phyloP scores from a whole-genome alignment of 768 basidiomycete species.

The Kwoniella bestiolae region DNA sequence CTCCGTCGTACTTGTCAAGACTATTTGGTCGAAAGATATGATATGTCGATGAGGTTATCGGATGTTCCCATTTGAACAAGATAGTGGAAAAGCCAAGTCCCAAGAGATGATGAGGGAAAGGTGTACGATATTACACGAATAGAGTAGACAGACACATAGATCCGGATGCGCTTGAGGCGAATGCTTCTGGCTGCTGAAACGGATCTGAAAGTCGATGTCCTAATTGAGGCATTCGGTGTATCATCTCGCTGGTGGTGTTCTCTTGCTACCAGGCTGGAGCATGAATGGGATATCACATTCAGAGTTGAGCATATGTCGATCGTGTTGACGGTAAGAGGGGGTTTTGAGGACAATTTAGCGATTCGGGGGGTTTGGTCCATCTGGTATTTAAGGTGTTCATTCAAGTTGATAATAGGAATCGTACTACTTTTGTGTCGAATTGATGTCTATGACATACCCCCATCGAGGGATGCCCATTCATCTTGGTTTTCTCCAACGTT shows the following conservation, averaged over 20 bases:
- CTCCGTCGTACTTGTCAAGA: background rate
- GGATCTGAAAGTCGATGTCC: background rate
- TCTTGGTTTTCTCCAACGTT: constrained; percentile 6
- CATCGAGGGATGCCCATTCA: constrained; percentile 16
- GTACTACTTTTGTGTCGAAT: background rate
- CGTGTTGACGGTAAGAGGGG: background rate
- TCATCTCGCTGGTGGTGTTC: background rate
- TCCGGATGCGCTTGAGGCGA: too few species aligned
- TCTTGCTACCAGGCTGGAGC: too few species aligned
- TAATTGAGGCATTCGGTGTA: background rate
- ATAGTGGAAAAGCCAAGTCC: too few species aligned
- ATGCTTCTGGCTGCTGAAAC: too few species aligned
- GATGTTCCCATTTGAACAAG: background rate
- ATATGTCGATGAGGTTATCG: background rate
- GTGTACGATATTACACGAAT: too few species aligned
- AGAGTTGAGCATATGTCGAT: background rate
- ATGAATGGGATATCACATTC: too few species aligned
- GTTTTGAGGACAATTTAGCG: background rate
- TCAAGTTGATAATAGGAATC: background rate
- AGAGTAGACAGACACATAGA: too few species aligned
- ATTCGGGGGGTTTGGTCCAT: background rate
- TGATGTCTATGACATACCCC: background rate
- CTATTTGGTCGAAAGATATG: background rate
- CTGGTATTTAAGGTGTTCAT: background rate
- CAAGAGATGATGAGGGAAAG: background rate